Evolutionary conservation across 2,329 filamentous ascomycete species (phyloP).

Genomic region (Epicoccum nigrum): DNA sequence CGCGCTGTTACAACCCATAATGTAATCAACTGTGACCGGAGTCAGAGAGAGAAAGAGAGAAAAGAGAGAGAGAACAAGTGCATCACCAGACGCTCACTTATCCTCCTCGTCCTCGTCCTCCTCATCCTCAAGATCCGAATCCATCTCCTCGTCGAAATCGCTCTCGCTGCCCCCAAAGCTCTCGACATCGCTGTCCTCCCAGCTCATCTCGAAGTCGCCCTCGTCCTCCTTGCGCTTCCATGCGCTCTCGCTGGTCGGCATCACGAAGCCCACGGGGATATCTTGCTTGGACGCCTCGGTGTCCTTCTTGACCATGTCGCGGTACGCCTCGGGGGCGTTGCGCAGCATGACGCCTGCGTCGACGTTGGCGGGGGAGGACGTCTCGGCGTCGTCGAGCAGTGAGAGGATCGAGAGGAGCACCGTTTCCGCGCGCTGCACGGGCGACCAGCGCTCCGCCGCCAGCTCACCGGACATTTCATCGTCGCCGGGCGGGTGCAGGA

Average conservation of each 20-base stretch:
- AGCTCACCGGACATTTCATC: slow-evolving; percentile 90
- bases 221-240: slow-evolving; percentile 67
- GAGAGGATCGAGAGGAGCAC: slow-evolving; percentile 92
- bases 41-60: not conserved
- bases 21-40: no score
- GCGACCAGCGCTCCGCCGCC: slow-evolving; percentile 92
- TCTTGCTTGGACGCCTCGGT: slow-evolving; percentile 77
- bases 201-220: slow-evolving; percentile 62
- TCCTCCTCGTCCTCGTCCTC: slow-evolving; percentile 32
- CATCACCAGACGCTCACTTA: slow-evolving; percentile 6
- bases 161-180: slow-evolving; percentile 75
- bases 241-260: slow-evolving; percentile 75
- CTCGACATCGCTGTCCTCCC: slow-evolving; percentile 59
- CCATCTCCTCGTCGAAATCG: slow-evolving; percentile 59
- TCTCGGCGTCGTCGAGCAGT: slow-evolving; percentile 91
- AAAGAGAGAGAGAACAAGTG: not conserved
- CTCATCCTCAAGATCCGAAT: slow-evolving; percentile 62
- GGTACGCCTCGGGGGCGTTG: slow-evolving; percentile 73
- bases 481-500: slow-evolving; percentile 89
- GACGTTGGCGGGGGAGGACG: slow-evolving; percentile 91
- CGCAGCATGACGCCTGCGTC: slow-evolving; percentile 88
- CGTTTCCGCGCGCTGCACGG: slow-evolving; percentile 91
- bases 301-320: slow-evolving; percentile 69
- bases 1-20: slow-evolving; percentile 29
- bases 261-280: slow-evolving; percentile 77